These are phyloP conservation scores for Fusarium sp. DNA, from an alignment of 2,329 filamentous ascomycete genomes.

Conservation along the genomic window DNA sequence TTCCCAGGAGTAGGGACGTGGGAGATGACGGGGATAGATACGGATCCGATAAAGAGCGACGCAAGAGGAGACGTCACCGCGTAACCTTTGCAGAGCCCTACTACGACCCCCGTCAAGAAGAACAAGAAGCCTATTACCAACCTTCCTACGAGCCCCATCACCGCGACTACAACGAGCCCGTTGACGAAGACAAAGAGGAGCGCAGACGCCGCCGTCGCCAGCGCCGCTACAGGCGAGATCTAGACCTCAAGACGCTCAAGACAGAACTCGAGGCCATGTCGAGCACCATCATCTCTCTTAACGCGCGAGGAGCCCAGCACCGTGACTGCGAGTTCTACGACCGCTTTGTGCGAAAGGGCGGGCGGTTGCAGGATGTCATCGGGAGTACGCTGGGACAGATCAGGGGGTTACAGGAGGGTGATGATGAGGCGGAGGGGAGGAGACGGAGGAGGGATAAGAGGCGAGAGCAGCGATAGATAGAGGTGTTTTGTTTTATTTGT, in stretches of 20 bases:
- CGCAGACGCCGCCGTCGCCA: constrained; percentile 38
- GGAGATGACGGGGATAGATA: constrained; percentile 31
- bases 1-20: constrained; percentile 14
- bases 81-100: constrained; percentile 46
- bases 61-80: constrained; percentile 38
- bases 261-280: constrained; percentile 47
- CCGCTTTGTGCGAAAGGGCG: constrained; percentile 44
- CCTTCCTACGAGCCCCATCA: constrained; percentile 17
- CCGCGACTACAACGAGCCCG: constrained; percentile 5
- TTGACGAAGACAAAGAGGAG: constrained; percentile 31
- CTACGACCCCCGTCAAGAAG: constrained; percentile 25
- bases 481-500: constrained; percentile 11
- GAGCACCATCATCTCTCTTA: constrained; percentile 45
- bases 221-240: constrained; percentile 28
- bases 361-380: constrained; percentile 44
- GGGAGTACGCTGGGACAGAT: constrained; percentile 45
- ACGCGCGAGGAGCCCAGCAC: constrained; percentile 40
- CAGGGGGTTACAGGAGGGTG: constrained; percentile 35
- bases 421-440: constrained; percentile 23
- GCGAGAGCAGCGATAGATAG: constrained; percentile 12
- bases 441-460: constrained; percentile 25
- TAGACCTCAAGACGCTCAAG: constrained; percentile 42
- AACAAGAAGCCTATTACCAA: constrained; percentile 26
- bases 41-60: constrained; percentile 35
- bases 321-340: constrained; percentile 47